These are phyloP conservation scores for Cladorrhinum sp. DNA, from an alignment of 2,329 filamentous ascomycete genomes.

Conservation along the genomic window DNA sequence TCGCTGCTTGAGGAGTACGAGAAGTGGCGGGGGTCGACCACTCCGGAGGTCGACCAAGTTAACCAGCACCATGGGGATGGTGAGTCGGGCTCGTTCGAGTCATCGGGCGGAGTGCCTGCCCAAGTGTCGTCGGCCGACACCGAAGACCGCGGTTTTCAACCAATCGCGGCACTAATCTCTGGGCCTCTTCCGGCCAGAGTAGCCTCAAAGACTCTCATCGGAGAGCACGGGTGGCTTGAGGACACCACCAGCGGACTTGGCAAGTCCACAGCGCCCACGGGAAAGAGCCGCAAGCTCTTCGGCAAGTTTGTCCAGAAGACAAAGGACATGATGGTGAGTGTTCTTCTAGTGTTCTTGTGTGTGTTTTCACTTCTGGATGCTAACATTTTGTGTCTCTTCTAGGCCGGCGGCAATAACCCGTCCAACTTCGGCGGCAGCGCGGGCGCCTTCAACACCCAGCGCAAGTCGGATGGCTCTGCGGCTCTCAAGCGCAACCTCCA, in stretches of 20 bases:
- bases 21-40: background rate
- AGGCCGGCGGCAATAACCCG: background rate
- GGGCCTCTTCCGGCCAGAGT: background rate
- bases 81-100: background rate
- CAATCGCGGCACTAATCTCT: background rate
- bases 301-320: constrained; percentile 51
- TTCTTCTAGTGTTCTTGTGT: background rate
- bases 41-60: background rate
- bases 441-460: constrained; percentile 35
- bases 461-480: constrained; percentile 32
- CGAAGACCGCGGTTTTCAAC: background rate
- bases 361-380: background rate
- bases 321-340: constrained; percentile 46
- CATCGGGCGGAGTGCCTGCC: background rate
- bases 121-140: background rate
- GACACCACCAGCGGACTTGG: constrained; percentile 32
- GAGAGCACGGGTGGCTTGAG: constrained; percentile 57
- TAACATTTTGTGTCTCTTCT: constrained; percentile 5
- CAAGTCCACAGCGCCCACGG: background rate
- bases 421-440: constrained; percentile 31
- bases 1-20: background rate
- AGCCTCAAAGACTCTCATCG: constrained; percentile 50
- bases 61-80: background rate
- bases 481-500: constrained; percentile 34
- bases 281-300: constrained; percentile 39